phyloP scores from a whole-genome alignment of 257 asterid genomes.

The Fraxinus cuspidata region DNA sequence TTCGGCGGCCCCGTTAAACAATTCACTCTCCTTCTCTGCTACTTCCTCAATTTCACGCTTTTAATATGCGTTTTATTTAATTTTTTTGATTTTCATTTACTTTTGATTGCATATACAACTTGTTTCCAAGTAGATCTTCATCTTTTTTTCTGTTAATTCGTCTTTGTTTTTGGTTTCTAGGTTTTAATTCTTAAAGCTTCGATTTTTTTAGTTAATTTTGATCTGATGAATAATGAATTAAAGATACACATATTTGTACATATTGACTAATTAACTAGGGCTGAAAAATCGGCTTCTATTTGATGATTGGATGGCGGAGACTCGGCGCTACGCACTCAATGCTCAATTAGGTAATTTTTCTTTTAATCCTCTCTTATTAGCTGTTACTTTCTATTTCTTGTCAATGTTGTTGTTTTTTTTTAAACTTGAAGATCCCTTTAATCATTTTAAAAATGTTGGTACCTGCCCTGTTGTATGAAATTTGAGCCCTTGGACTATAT shows the following conservation, averaged over 20 bases:
- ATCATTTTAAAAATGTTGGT: background rate
- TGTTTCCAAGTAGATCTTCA: background rate
- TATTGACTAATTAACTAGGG: conserved; percentile 13
- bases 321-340: conserved; percentile 52
- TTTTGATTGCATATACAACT: background rate
- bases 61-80: background rate
- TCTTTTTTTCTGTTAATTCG: background rate
- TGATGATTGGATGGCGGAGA: conserved; percentile 43
- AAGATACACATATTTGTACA: background rate
- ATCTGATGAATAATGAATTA: conserved; percentile 23
- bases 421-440: background rate
- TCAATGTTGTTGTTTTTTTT: background rate
- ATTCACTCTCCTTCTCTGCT: background rate
- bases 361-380: background rate
- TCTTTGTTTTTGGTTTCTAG: background rate
- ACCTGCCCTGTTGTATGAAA: background rate
- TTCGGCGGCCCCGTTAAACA: conserved; percentile 2
- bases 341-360: conserved; percentile 55
- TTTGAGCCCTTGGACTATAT: background rate
- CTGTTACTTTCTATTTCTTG: background rate
- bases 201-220: conserved; percentile 10
- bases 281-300: conserved; percentile 19
- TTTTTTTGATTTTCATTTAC: background rate
- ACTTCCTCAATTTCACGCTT: background rate
- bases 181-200: conserved; percentile 5